Percentiles rank a stretch among this genome's conserved stretches.
Conservation (phyloP, 305 asterid species). For the Plantago coronopus region DNA sequence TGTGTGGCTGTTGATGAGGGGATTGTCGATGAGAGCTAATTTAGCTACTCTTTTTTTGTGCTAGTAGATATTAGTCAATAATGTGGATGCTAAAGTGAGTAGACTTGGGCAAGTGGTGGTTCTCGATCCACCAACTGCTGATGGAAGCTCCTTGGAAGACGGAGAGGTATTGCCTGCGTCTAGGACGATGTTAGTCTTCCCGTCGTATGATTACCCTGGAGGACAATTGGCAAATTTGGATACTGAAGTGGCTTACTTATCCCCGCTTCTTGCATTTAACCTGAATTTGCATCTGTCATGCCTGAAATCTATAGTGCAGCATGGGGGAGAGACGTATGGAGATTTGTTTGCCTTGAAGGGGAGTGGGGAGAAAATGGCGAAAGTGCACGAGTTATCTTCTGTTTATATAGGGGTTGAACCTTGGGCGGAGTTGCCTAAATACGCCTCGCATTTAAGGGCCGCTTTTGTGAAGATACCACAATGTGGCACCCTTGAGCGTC, state of each 20-base stretch:
- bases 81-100: constrained; percentile 43
- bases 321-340: constrained; percentile 53
- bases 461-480: constrained; percentile 89
- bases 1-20: background rate
- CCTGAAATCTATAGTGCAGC: constrained; percentile 60
- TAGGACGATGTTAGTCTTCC: constrained; percentile 50
- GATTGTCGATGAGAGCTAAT: background rate
- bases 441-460: constrained; percentile 85
- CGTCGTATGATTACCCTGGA: constrained; percentile 49
- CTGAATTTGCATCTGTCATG: constrained; percentile 63
- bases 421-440: constrained; percentile 53
- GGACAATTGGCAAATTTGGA: constrained; percentile 35
- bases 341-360: constrained; percentile 49
- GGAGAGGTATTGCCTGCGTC: constrained; percentile 29
- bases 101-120: constrained; percentile 80
- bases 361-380: constrained; percentile 34
- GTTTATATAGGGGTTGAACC: constrained; percentile 57
- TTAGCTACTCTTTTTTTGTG: constrained; percentile 3
- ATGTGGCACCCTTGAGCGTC: constrained; percentile 68
- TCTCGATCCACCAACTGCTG: constrained; percentile 65
- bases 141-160: constrained; percentile 22
- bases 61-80: constrained; percentile 58
- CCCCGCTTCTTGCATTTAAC: constrained; percentile 83
- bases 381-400: constrained; percentile 29
- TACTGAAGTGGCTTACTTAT: constrained; percentile 62